Base-by-base conservation (phyloP, 2,329 filamentous ascomycete genomes). In the Sclerotinia spermophila region DNA sequence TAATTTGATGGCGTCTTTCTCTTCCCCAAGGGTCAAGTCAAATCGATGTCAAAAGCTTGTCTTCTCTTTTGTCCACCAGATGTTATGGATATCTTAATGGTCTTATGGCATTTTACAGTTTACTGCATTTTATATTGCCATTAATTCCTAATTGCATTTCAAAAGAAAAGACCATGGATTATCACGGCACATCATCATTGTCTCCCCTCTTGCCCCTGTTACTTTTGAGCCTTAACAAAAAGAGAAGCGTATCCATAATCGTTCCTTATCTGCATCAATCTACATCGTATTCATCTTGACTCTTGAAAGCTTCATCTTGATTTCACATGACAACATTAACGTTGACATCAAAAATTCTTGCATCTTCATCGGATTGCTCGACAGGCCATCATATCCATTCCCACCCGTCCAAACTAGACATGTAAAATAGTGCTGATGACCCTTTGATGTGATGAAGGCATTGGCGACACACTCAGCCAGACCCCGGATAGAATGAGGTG, bases 171-270 rank as follows among this genome's bases (percentile, higher is more conserved):
- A 24, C 58, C 38, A 45, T 35, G 21, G 45, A 60, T 59, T 59
- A 51, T 67, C n/a, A 55, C 33, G 48, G 48, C 64, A 61, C 42
- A 53, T 42, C 67, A 61, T 68, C 67, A 68, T 68, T 55, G 45
- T 68, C 24, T n/a, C 44, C 48, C 13, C n/a, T 42, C n/a, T 2
- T 35, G 27, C 51, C 66, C 56, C 56, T 51, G 40, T 13, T 35
- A 33, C 48, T 53, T 40, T 38, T 53, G n/a, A 6, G 24, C n/a
- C 67, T 53, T 24, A 51, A 10, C 55, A 21, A 45, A 30, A n/a
- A 27, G 27, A n/a, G 27, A 35, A n/a, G n/a, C 6, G 42, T 48
- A 64, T 30, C 60, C 60, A 64, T 51, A 48, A 51, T 38, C 17
- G 21, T 53, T 30, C 51, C 33, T 51, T 51, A 53, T 65, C 45